Evolutionary conservation across 805 yeast species (phyloP).

Genomic region (Nematodospora valgi): DNA sequence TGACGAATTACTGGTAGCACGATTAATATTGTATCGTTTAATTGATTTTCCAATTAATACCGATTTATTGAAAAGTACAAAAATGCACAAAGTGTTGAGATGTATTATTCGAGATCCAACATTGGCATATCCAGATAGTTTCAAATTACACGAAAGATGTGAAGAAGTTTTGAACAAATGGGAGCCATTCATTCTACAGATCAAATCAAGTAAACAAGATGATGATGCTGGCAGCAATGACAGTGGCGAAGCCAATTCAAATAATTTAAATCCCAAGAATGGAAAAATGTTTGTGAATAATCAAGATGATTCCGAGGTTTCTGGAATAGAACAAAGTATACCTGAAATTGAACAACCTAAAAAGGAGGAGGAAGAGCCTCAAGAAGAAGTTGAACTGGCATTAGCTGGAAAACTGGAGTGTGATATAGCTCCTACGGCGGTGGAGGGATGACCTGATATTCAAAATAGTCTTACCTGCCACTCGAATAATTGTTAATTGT

Average conservation of each 20-base stretch:
- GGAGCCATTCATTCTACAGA: slow-evolving; percentile 32
- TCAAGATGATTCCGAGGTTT: slow-evolving; percentile 23
- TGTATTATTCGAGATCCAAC: slow-evolving; percentile 41
- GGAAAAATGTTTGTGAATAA: slow-evolving; percentile 5
- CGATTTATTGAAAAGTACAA: slow-evolving; percentile 41
- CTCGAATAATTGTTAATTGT: no score
- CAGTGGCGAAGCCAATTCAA: neutral
- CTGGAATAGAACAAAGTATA: slow-evolving; percentile 17
- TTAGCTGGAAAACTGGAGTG: no score
- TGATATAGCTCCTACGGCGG: no score
- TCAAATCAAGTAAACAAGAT: slow-evolving; percentile 29
- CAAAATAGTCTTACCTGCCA: no score
- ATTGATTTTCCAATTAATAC: slow-evolving; percentile 40
- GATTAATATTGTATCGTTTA: slow-evolving; percentile 38
- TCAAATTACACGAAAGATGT: slow-evolving; percentile 44
- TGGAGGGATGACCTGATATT: no score
- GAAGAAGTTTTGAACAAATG: slow-evolving; percentile 39
- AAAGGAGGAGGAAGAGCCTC: slow-evolving; percentile 2
- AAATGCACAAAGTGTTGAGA: slow-evolving; percentile 50
- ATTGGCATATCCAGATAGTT: slow-evolving; percentile 42
- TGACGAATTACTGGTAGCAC: slow-evolving; percentile 40
- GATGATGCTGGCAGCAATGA: neutral
- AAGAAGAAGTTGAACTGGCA: slow-evolving; percentile 1
- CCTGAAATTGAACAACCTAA: slow-evolving; percentile 5
- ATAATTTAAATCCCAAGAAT: slow-evolving; percentile 2